Base-by-base conservation (phyloP, 345 rosid species). In the Cardamine resedifolia region DNA sequence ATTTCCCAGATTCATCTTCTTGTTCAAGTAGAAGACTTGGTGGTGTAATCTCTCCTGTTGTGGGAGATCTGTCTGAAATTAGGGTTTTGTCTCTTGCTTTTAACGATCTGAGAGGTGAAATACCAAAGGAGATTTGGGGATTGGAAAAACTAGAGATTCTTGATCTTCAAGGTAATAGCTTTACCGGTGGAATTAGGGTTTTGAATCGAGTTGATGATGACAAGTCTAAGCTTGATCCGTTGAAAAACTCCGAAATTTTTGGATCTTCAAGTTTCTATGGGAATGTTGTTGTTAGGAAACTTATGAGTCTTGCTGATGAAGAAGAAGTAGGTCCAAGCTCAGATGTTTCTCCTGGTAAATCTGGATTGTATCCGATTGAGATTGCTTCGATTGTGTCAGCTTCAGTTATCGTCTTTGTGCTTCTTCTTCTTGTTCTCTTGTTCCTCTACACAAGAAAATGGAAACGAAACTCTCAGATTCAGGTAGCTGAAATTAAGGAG, bases 321-420 rank as follows among this genome's bases (percentile, higher is more conserved):
- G 64, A 64, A 1, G 44, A 56, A 26, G 49, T 0, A 36, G 30
- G 24, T 60, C 27, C 77, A 3, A 67, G 8, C 20, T 50, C 64
- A 23, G 34, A 39, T 8, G 61, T 53, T 38, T 31, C 76, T 47
- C 14, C 66, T 23, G 70, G 11, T 10, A 43, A 55, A 62, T n/a
- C 11, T 21, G 79, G 72, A 7, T 68, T 85, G 41, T 82, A 69
- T 14, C 74, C 89, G 9, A 83, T 87, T 39, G 92, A 87, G 77
- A 72, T 87, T 24, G 88, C 89, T 71, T 85, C 88, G 1, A 79
- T 87, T 26, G 84, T 80, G 14, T 87, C 88, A 18, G 89, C 88
- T 51, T 87, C 88, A 3, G 82, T 80, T 47, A 85, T 87, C 15
- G 81, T 87, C 64, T 82, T 84, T 2, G 88, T 87, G 58, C 88